phyloP scores from a whole-genome alignment of 2,329 filamentous ascomycete species.

The Bipolaris gigantea region DNA sequence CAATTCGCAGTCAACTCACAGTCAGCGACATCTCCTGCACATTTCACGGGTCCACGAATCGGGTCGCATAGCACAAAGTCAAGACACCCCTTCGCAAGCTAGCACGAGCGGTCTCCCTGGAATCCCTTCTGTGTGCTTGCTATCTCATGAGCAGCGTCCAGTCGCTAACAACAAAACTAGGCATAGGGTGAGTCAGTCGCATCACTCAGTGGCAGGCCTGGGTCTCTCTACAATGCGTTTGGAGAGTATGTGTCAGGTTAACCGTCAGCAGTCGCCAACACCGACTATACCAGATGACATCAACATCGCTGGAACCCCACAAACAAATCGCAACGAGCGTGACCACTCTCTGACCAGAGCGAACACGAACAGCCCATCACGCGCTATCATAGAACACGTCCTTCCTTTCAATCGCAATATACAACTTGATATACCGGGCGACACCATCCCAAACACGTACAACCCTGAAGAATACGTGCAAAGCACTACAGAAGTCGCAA shows the following conservation, averaged over 20 bases:
- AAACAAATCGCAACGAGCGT: constrained; percentile 22
- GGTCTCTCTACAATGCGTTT: constrained; percentile 40
- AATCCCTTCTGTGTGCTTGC: constrained; percentile 44
- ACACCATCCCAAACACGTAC: constrained; percentile 43
- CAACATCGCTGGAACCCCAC: constrained; percentile 16
- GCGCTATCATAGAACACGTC: constrained; percentile 29
- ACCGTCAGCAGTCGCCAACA: constrained; percentile 35
- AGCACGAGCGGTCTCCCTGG: constrained; percentile 41
- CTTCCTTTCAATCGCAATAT: constrained; percentile 37
- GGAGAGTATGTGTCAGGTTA: constrained; percentile 23
- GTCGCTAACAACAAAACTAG: constrained; percentile 27
- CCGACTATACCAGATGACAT: constrained; percentile 36
- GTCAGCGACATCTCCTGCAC: constrained; percentile 20
- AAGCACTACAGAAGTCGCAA: constrained; percentile 53
- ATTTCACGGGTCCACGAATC: constrained; percentile 24
- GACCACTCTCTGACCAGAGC: constrained; percentile 20
- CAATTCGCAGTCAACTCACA: constrained; percentile 12
- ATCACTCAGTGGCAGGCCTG: constrained; percentile 32
- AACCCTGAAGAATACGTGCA: constrained; percentile 46
- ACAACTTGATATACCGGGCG: constrained; percentile 36
- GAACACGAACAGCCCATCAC: constrained; percentile 22
- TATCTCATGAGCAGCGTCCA: constrained; percentile 40
- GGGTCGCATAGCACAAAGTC: constrained; percentile 24
- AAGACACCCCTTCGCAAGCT: constrained; percentile 33
- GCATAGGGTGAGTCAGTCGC: constrained; percentile 25